Percentiles rank a stretch among this genome's conserved stretches.
These are phyloP conservation scores for Manihot esculenta DNA, from an alignment of 441 rosid genomes.

Conservation along the genomic window DNA sequence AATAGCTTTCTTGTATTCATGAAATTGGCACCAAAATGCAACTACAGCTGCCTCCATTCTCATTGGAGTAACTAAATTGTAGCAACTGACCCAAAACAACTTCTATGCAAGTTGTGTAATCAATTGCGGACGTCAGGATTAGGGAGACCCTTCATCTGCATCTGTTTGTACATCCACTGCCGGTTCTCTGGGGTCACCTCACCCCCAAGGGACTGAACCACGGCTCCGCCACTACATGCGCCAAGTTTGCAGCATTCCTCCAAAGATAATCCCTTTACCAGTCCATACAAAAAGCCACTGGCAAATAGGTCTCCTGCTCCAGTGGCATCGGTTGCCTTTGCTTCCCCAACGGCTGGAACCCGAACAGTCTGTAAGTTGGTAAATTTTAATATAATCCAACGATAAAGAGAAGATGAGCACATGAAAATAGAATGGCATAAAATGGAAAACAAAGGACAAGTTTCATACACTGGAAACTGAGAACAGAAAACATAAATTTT, in stretches of 20 bases:
- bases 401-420: not conserved
- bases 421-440: not conserved
- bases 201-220: slow-evolving; percentile 77
- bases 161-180: slow-evolving; percentile 88
- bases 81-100: not conserved
- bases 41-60: slow-evolving; percentile 23
- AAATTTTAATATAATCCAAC: slow-evolving; percentile 1
- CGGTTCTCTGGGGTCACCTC: slow-evolving; percentile 88
- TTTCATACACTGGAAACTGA: not conserved
- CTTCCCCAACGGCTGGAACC: slow-evolving; percentile 68
- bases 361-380: slow-evolving; percentile 54
- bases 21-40: slow-evolving; percentile 30
- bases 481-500: not conserved
- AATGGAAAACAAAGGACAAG: too few species aligned
- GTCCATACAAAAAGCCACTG: slow-evolving; percentile 81
- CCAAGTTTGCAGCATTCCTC: slow-evolving; percentile 89
- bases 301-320: slow-evolving; percentile 97
- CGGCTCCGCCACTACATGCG: slow-evolving; percentile 89
- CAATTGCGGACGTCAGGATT: slow-evolving; percentile 46
- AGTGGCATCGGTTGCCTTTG: slow-evolving; percentile 74
- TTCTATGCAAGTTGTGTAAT: slow-evolving; percentile 6
- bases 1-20: not conserved
- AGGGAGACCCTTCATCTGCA: slow-evolving; percentile 68
- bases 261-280: slow-evolving; percentile 64
- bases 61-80: not conserved